phyloP scores from a whole-genome alignment of 352 stramenopile genomes.

The Phytophthora parvispora region DNA sequence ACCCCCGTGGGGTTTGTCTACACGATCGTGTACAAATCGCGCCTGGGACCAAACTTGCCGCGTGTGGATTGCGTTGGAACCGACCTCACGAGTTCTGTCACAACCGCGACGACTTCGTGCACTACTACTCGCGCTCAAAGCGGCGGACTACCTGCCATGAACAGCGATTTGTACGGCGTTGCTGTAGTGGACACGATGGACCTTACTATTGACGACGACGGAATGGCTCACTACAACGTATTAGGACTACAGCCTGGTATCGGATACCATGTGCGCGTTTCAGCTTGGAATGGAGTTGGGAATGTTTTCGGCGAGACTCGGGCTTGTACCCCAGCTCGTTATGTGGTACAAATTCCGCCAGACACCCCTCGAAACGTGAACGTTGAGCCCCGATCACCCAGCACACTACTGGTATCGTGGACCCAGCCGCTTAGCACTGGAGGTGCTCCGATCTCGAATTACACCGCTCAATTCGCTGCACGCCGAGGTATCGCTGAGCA shows the following conservation, averaged over 20 bases:
- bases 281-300: slow-evolving; percentile 95
- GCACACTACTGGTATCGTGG: slow-evolving; percentile 61
- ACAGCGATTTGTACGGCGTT: slow-evolving; percentile 73
- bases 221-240: slow-evolving; percentile 45
- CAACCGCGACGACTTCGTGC: slow-evolving; percentile 45
- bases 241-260: slow-evolving; percentile 43
- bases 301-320: slow-evolving; percentile 84
- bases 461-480: slow-evolving; percentile 71
- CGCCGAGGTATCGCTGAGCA: slow-evolving; percentile 69
- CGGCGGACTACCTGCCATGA: slow-evolving; percentile 83
- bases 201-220: slow-evolving; percentile 28
- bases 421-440: slow-evolving; percentile 60
- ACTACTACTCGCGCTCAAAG: slow-evolving; percentile 32
- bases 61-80: slow-evolving; percentile 58
- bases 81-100: slow-evolving; percentile 57
- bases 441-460: slow-evolving; percentile 50
- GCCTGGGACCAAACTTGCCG: slow-evolving; percentile 62
- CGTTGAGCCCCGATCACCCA: slow-evolving; percentile 47
- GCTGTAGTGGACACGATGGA: slow-evolving; percentile 54
- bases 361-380: slow-evolving; percentile 59
- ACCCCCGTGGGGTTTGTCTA: slow-evolving; percentile 57
- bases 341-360: slow-evolving; percentile 43
- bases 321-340: slow-evolving; percentile 83
- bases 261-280: slow-evolving; percentile 91
- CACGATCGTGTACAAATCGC: slow-evolving; percentile 76